Evolutionary conservation across 345 rosid species (phyloP), one percentile per base, ranked within the genome.

Genomic region (Euphorbia lathyris): DNA sequence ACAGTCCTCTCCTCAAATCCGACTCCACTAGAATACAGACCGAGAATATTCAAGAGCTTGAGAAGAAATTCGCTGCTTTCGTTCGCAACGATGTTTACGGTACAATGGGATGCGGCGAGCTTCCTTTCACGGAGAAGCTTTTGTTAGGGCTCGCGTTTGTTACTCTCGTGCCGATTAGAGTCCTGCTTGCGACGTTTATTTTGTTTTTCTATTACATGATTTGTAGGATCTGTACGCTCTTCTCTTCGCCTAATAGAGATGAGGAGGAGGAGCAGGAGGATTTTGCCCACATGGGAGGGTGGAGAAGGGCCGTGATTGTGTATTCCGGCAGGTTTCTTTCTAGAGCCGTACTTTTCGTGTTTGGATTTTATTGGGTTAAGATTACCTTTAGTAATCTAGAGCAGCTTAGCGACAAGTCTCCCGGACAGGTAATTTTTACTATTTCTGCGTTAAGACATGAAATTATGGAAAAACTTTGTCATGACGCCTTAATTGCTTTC

Each of bases 331-430:
- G 88, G 82, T 83, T 95, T 57, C 74, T 90, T 11, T 81, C 91
- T 1, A 82, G 99, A 77, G 66, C 68, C n/a, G 60, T 95, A 83
- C 93, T 95, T 71, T 90, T 89, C 72, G 81, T 95, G 12, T 70
- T 92, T n/a, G 99, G 99, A 30, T 95, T 95, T 79, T 92, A 88
- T 83, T 90, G 97, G 94, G 90, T 95, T 78, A 80, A 56, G 3
- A 89, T 83, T 79, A 84, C 74, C 42, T 73, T 58, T 66, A 74
- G 83, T 40, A 80, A 83, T 76, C 63, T 78, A 4, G 71, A 77
- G 20, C 63, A 53, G 60, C 75, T 56, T 17, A 27, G 66, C 30
- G 66, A 17, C 66, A 70, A 65, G 42, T 43, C 58, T 29, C 48
- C 51, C 56, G 47, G 76, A 58, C 74, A 77, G 84, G 91, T 86